These are phyloP conservation scores for Nemania abortiva DNA, from an alignment of 2,329 filamentous ascomycete genomes.

Conservation along the genomic window DNA sequence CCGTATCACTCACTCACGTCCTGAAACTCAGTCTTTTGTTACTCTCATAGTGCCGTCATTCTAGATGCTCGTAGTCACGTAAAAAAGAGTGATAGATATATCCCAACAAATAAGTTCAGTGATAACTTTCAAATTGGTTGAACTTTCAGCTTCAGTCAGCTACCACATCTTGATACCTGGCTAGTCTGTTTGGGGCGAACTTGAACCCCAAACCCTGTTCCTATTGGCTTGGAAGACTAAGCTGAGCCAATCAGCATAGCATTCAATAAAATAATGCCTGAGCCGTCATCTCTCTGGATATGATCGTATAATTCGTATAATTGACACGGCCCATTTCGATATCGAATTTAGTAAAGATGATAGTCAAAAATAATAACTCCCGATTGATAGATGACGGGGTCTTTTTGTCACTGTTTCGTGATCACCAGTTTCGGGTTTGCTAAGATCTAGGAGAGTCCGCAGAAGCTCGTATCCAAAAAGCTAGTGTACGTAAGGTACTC, in stretches of 20 bases:
- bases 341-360: constrained; percentile 9
- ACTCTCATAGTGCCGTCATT: not conserved
- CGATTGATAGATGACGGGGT: not conserved
- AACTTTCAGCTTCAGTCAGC: constrained; percentile 26
- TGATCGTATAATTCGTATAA: constrained; percentile 16
- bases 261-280: constrained; percentile 14
- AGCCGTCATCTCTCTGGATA: constrained; percentile 19
- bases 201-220: not conserved
- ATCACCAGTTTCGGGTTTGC: not conserved
- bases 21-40: not conserved
- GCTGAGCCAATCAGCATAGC: constrained; percentile 22
- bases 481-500: not conserved
- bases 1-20: not conserved
- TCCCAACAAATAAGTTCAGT: constrained; percentile 3
- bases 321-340: constrained; percentile 15
- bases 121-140: not conserved
- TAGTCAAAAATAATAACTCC: constrained; percentile 8
- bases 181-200: constrained; percentile 7
- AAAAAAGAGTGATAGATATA: constrained; percentile 4
- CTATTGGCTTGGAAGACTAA: constrained; percentile 15
- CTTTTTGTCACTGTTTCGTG: not conserved
- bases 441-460: constrained; percentile 6
- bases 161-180: not conserved
- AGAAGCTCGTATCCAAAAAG: constrained; percentile 32
- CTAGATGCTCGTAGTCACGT: not conserved